Evolutionary conservation across 139 green algal genomes (phyloP), one percentile per base, ranked within the genome.

Genomic region (Yamagishiella unicocca): DNA sequence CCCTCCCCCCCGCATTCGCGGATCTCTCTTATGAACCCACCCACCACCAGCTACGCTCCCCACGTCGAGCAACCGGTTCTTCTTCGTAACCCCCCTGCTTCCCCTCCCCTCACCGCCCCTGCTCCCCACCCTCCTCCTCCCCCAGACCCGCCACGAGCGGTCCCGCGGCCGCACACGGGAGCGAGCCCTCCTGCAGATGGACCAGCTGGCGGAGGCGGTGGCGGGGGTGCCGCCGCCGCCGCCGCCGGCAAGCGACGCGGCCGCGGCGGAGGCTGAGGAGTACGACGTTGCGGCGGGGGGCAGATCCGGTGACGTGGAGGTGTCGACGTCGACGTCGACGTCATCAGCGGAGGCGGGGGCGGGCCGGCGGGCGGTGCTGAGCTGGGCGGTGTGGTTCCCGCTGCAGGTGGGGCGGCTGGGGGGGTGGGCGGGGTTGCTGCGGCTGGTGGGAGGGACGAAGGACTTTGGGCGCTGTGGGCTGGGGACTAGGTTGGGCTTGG

Each of bases 161-260:
- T 82, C 75, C 38, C 92, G 96, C n/a, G 81, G 75, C 24, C 92
- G 96, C 76, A 99, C 96, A 1, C 87, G 93, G 0, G 94, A 98
- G 90, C 91, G 97, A 3, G 92, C 95, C 1, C 88, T 98, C 40
- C 62, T 97, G 88, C 43, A 81, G 64, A 85, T 97, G 82, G 94
- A 97, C 90, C 85, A 91, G 58, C 82, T 98, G 80, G 85, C 80
- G 7, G 89, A 95, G 61, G 88, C 58, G 4, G 21, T 92, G 25
- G n/a, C 31, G 17, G 73, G 33, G 27, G 24, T 21, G 25, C 43
- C 45, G 50, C 75, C 25, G 64, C 67, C 64, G 80, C 0, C 6
- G n/a, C 62, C 64, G 19, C 0, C n/a, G 2, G 68, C 25, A 37
- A 61, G 1, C 22, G 2, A 40, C 25, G 45, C 67, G 27, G 70